Base-by-base conservation (phyloP, 331 rosid genomes). In the Pyrus hybrid region DNA sequence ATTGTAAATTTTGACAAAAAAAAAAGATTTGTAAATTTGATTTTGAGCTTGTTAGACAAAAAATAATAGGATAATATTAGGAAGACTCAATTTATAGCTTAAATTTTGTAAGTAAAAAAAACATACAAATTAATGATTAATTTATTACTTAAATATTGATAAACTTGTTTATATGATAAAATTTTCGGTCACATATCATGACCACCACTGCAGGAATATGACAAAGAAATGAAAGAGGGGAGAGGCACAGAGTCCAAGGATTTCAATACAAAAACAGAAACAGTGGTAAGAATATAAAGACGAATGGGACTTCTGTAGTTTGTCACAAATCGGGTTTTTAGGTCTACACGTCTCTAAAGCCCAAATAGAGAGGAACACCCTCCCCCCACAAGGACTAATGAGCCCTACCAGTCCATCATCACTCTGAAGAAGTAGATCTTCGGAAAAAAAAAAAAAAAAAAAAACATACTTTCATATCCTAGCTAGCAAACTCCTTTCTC, bases 211-310 rank as follows among this genome's bases (percentile, higher is more conserved):
- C 86, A 81, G 85, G 82, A 87, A 77, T 70, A 88, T 81, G 89
- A 87, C 85, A 83, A 77, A 85, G 87, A 86, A 77, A 83, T 76
- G 83, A 80, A 81, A 83, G 87, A 83, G 25, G 56, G 30, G 74
- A 35, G 25, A 3, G 96, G 96, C 96, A 91, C 97, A 76, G 18
- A 86, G 53, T 85, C 91, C 96, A 85, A 91, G 57, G 62, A 57
- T 83, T 87, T 79, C 80, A 91, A 89, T 72, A 86, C 74, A 82
- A 87, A 87, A 83, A 80, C 79, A 84, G 75, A 67, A 70, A 81
- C 88, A 80, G 76, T 71, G 78, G 85, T 79, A 73, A 79, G 93
- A 86, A 82, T 63, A 63, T 10, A 80, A 79, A 91, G 86, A 79
- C 87, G 84, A 76, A 79, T 37, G 37, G 49, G 33, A 70, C 67